Evolutionary conservation across 2,329 filamentous ascomycete genomes (phyloP), one percentile per base, ranked within the genome.

Genomic region (Waltergamsia citrina): DNA sequence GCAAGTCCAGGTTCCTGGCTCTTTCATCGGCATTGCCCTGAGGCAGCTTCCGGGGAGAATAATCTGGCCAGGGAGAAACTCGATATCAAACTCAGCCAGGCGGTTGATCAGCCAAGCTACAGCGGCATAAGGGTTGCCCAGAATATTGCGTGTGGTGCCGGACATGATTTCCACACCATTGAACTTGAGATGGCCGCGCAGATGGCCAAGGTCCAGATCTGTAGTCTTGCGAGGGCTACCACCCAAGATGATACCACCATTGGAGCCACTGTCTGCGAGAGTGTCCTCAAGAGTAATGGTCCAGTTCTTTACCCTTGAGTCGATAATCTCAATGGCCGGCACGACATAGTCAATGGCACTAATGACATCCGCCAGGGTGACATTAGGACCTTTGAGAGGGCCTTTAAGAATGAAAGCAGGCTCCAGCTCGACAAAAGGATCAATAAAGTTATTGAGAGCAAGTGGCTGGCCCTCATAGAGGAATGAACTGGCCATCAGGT

Each of bases 271-370:
- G 29, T 52, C 48, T 3, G 47, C 47, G 5, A 51, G 37, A 2
- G 49, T 52, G 32, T 51, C 48, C 32, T 40, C 38, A 7, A 49
- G 41, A 11, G 27, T 40, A 22, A 50, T 50, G 14, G 40, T 39
- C 48, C 48, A 51, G 29, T 49, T 34, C 34, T 47, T 41, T 3
- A 48, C 47, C 10, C 48, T 40, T 3, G 45, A 51, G 35, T 51
- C 49, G 20, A 49, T 49, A 26, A 52, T 49, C 41, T 50, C 48
- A 12, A 51, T 41, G 8, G 47, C 48, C 5, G 48, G 48, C 8
- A 52, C 37, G 23, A 43, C 46, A 26, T 50, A 51, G 35, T 51
- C 49, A 12, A 49, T 41, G 18, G 44, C 48, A 32, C 41, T 47
- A 34, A 49, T 46, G 18, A 51, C 45, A 26, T 52, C 48, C 12